Conservation (phyloP, 1,284 basidiomycete species). For the Puccinia novopanici region DNA sequence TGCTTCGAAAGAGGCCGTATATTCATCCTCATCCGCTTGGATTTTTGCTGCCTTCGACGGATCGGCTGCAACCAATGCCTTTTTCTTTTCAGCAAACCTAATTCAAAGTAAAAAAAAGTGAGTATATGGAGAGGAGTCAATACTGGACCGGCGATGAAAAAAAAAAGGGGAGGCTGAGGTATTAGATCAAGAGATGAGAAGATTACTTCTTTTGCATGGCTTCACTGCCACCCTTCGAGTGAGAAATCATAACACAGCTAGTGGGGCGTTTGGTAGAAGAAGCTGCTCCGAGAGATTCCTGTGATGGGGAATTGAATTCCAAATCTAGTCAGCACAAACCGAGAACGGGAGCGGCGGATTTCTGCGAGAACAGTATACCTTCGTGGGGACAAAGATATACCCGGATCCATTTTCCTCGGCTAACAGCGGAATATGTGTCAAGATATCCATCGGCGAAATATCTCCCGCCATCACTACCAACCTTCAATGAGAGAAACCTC, state of each 20-base stretch:
- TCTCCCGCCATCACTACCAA: constrained; percentile 91
- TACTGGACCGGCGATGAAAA: background rate
- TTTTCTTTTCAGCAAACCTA: constrained; percentile 41
- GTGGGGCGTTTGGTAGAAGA: constrained; percentile 97
- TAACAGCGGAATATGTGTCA: constrained; percentile 91
- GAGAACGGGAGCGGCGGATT: background rate
- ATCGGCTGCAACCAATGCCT: constrained; percentile 39
- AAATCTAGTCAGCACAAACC: background rate
- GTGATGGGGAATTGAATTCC: constrained; percentile 69
- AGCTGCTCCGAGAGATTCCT: constrained; percentile 84
- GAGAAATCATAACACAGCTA: constrained; percentile 85
- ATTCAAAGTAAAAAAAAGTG: background rate
- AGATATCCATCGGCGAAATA: constrained; percentile 96
- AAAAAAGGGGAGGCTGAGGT: too few species aligned
- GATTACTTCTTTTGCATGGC: constrained; percentile 43
- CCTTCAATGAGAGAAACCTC: background rate
- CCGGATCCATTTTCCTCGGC: constrained; percentile 93
- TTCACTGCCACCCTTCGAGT: constrained; percentile 53
- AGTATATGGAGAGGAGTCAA: background rate
- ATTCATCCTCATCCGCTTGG: constrained; percentile 50
- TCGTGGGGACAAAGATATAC: constrained; percentile 68
- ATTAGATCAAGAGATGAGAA: background rate
- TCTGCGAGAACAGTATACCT: constrained; percentile 45
- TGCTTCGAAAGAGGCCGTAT: constrained; percentile 32
- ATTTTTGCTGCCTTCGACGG: constrained; percentile 45